Evolutionary conservation across 225 moss, liverwort and hornwort species (phyloP).

Genomic region (Polytrichum commune): DNA sequence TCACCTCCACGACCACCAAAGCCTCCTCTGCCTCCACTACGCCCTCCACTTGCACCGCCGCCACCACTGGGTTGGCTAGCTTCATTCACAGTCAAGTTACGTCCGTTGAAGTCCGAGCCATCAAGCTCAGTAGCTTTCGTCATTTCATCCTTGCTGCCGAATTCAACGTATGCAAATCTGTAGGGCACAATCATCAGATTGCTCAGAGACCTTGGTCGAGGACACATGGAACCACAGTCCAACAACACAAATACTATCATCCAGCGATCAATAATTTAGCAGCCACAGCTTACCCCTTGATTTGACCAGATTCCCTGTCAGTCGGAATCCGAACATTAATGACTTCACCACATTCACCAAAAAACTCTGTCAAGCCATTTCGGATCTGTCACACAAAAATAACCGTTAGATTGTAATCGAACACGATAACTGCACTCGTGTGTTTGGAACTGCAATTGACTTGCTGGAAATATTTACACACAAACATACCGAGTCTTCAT

Average conservation of each 20-base stretch:
- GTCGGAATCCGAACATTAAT: constrained; percentile 63
- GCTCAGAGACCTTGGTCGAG: neutral
- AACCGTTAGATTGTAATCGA: neutral
- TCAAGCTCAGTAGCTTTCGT: constrained; percentile 50
- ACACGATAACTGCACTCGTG: too few species aligned
- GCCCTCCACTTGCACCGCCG: constrained; percentile 29
- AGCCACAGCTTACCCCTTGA: constrained; percentile 65
- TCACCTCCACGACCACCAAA: constrained; percentile 36
- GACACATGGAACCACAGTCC: too few species aligned
- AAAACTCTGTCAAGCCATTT: constrained; percentile 54
- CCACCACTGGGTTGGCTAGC: constrained; percentile 41
- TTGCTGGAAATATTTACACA: too few species aligned
- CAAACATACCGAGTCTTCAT: constrained; percentile 51
- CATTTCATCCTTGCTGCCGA: constrained; percentile 46
- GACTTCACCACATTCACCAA: constrained; percentile 54
- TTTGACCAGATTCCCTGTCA: constrained; percentile 61
- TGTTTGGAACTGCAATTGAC: too few species aligned
- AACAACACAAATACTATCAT: neutral
- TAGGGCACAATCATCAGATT: neutral
- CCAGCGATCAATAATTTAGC: neutral
- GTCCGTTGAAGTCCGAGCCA: constrained; percentile 54
- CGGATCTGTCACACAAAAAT: constrained; percentile 47
- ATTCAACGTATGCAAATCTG: constrained; percentile 82
- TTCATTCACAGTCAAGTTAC: constrained; percentile 58
- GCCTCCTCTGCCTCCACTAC: constrained; percentile 43